Evolutionary conservation across 768 basidiomycete species (phyloP), one percentile per base, ranked within the genome.

Genomic region (Exidia glandulosa): DNA sequence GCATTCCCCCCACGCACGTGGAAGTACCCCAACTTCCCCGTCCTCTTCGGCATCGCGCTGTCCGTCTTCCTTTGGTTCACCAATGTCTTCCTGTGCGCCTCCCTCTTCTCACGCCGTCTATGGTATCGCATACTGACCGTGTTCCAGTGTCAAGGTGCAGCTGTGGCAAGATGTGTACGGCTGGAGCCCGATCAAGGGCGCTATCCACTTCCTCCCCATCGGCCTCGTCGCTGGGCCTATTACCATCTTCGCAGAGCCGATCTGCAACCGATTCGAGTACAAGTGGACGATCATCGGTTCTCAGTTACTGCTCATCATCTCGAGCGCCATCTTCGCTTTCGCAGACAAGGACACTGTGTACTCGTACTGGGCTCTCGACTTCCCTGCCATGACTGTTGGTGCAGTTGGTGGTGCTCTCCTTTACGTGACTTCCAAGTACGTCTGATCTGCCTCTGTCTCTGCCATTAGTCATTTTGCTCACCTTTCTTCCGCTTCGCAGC

Each of bases 301-400:
- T 3, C 72, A 76, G 54, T 58, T 66, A 34, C 62, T 79, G 57
- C 63, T 75, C 41, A 63, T 76, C 34, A 60, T 73, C 13, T 72
- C 75, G 14, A 79, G 76, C 2, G 60, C 71, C 41, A 66, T 82
- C 23, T 68, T 82, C 41, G 74, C 76, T 9, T 69, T 77, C 52
- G 76, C 74, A 0, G 74, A 78, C 61, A 63, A 48, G 57, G 36
- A 63, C 5, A 71, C 73, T 12, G 70, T 70, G 10, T 66, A 71
- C 27, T 36, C 61, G 41, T 83, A 82, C 67, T 83, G 77, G 79
- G 57, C 64, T 1, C 71, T 73, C 59, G 69, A 75, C 50, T 78
- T 83, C 62, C 80, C 82, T 48, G 82, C 75, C 16, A 78, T 81
- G 63, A 58, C 73, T 29, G 60, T 83, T 52, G 81, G 80, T 14